Evolutionary conservation across 2,329 filamentous ascomycete genomes (phyloP), one percentile per base, ranked within the genome.

Genomic region (Harringtonia aguacate): DNA sequence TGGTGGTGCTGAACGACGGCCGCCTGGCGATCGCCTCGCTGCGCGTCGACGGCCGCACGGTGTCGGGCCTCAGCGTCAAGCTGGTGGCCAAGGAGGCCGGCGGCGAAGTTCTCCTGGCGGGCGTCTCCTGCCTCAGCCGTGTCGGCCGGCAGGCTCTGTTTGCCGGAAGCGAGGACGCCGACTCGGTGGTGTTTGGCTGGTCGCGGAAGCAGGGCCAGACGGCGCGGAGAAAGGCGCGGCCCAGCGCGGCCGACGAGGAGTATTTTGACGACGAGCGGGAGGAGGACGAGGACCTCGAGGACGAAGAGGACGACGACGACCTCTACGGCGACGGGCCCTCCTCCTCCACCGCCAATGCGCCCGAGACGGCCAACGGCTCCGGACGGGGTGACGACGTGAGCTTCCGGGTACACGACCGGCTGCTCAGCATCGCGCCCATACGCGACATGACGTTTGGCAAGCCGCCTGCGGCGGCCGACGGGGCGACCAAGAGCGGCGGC

Each of bases 1-100:
- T 98, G n/a, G 69, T 98, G 29, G 74, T 92, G 8, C 71, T 94
- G 22, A 78, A 78, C 45, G 79, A 83, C 53, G 92, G 92, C 0
- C 73, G 75, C 18, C 69, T 95, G 39, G 79, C 79, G 10, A 73
- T 92, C 20, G 63, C 97, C 13, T 81, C 76, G 15, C 95, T 98
- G 65, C 81, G 79, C 44, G 77, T 95, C 48, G 89, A 95, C 58
- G 92, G 94, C 15, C 78, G 92, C 44, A 94, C 86, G 3, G 87
- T 98, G 2, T 94, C 89, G 22, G 88, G 87, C 2, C 70, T 98
- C 48, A 78, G 74, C n/a, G 65, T 98, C 43, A 79, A 77, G 50
- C 63, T 76, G 33, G 68, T 95, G 6, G 58, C 75, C 5, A 55
- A 65, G 33, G 77, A 85, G 43, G 69, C 73, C 21, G 83, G 84